These are phyloP conservation scores for Eimeria mitis DNA, from an alignment of 169 alveolate species.

Conservation along the genomic window DNA sequence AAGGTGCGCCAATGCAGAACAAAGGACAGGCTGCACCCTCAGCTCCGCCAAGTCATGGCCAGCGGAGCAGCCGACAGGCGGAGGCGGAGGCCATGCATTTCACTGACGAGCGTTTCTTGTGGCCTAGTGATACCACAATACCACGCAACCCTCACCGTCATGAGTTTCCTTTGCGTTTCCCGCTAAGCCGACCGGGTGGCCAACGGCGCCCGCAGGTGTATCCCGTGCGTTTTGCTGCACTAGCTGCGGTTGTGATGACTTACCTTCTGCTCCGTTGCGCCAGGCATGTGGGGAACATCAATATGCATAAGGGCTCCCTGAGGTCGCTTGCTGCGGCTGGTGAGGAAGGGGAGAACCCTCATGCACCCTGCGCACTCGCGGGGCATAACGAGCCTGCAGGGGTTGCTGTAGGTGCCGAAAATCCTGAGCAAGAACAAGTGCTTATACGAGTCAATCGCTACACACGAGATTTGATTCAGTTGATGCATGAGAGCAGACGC, in stretches of 20 bases:
- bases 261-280: neutral
- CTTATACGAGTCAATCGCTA: neutral
- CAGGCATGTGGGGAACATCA: neutral
- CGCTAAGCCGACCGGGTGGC: neutral
- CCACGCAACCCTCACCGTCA: neutral
- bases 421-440: neutral
- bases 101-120: neutral
- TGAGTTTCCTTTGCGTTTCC: neutral
- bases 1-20: neutral
- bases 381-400: neutral
- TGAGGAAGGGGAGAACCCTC: neutral
- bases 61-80: neutral
- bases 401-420: neutral
- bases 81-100: neutral
- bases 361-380: neutral
- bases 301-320: neutral
- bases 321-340: conserved; percentile 3
- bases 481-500: neutral
- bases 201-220: neutral
- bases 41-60: neutral
- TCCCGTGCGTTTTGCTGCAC: neutral
- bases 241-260: neutral
- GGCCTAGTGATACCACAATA: neutral
- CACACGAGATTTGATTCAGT: neutral
- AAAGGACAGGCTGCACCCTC: neutral